Conservation (phyloP, 106 monocot species). For the Iris macrosiphon region DNA sequence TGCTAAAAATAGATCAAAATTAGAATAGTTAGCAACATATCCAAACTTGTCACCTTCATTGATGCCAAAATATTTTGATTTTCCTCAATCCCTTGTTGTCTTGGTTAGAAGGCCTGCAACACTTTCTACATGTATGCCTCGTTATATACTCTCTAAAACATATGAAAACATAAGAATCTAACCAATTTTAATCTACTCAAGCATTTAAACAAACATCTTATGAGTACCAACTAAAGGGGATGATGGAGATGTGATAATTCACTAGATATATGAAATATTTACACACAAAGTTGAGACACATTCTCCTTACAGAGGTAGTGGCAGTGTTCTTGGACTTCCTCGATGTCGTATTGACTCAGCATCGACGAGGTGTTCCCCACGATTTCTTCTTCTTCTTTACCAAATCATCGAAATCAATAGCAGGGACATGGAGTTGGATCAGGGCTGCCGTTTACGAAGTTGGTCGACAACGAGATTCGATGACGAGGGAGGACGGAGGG, state of each 20-base stretch:
- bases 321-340: constrained; percentile 66
- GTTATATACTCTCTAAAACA: background rate
- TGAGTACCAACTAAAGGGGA: no score
- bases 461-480: no score
- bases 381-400: background rate
- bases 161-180: no score
- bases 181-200: no score
- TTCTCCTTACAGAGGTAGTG: constrained; percentile 49
- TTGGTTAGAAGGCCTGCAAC: constrained; percentile 2
- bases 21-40: background rate
- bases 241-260: no score
- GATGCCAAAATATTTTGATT: constrained; percentile 12
- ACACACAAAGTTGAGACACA: no score
- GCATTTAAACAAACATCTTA: no score
- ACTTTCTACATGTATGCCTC: constrained; percentile 8
- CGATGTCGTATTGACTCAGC: constrained; percentile 74
- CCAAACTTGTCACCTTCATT: constrained; percentile 25
- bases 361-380: constrained; percentile 64
- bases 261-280: no score
- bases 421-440: no score
- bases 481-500: no score
- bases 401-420: no score
- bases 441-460: no score
- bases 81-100: background rate
- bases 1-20: background rate